Evolutionary conservation across 2,329 filamentous ascomycete genomes (phyloP).

Genomic region (Arthroderma sp.): DNA sequence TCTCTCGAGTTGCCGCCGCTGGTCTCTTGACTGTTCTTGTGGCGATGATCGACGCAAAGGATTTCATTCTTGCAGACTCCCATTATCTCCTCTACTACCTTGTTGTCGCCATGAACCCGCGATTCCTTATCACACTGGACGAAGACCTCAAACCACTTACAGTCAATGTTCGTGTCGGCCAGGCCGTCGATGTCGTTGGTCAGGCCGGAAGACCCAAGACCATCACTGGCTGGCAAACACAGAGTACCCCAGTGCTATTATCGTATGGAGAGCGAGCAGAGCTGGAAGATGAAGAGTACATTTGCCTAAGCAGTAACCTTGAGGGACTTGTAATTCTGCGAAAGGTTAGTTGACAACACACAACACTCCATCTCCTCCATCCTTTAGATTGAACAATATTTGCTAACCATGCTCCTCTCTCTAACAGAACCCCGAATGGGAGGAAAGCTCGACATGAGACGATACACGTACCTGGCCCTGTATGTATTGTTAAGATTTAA

Average conservation of each 20-base stretch:
- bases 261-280: conserved; percentile 93
- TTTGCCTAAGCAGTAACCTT: conserved; percentile 77
- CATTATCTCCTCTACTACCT: conserved; percentile 98
- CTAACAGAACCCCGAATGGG: conserved; percentile 37
- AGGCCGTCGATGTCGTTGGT: conserved; percentile 95
- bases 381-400: conserved; percentile 17
- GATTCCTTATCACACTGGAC: conserved; percentile 91
- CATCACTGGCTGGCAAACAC: conserved; percentile 98
- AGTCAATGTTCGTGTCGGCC: conserved; percentile 92
- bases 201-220: conserved; percentile 97
- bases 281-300: conserved; percentile 94
- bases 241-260: conserved; percentile 93
- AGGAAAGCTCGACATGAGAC: conserved; percentile 20
- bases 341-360: conserved; percentile 55
- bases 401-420: neutral
- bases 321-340: conserved; percentile 92
- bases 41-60: conserved; percentile 89
- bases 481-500: conserved; percentile 4
- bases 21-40: conserved; percentile 83
- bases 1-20: conserved; percentile 81
- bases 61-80: conserved; percentile 57
- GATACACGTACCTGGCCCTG: neutral
- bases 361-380: neutral
- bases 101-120: conserved; percentile 89
- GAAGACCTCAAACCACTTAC: conserved; percentile 88